A percentile compares a stretch with the other conserved stretches of the same genome.
These are phyloP conservation scores for Urtica urens DNA, from an alignment of 306 rosid genomes.

Conservation along the genomic window DNA sequence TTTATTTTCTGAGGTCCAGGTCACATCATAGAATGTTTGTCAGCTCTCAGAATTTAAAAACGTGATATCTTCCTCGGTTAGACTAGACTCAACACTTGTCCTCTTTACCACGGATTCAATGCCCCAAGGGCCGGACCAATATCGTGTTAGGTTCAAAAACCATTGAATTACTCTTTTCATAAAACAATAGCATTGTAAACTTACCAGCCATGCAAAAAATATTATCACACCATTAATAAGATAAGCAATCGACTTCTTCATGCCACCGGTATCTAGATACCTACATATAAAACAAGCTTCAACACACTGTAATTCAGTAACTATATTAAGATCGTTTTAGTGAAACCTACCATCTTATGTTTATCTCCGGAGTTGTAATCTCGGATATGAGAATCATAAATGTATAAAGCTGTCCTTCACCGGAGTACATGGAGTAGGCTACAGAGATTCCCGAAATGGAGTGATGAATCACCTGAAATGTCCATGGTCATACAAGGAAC, in stretches of 20 bases:
- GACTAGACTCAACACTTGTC: no score
- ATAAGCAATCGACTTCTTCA: constrained; percentile 39
- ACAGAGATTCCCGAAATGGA: constrained; percentile 39
- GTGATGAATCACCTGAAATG: constrained; percentile 37
- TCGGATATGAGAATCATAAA: constrained; percentile 46
- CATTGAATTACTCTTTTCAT: background rate
- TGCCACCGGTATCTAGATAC: constrained; percentile 44
- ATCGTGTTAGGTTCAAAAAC: background rate
- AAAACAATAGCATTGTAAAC: no score
- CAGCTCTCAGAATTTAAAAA: no score
- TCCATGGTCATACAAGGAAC: background rate
- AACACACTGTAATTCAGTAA: background rate
- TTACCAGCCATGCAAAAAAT: constrained; percentile 47
- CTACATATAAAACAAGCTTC: constrained; percentile 20
- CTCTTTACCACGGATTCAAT: no score
- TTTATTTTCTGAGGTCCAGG: no score
- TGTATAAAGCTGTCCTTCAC: constrained; percentile 51
- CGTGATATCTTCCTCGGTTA: no score
- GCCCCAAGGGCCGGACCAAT: no score
- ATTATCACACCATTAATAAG: constrained; percentile 37
- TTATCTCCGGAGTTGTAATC: constrained; percentile 42
- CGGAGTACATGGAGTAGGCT: constrained; percentile 34
- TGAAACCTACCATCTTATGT: constrained; percentile 38
- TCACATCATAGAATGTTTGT: no score
- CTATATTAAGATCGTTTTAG: no score